A percentile compares a stretch with the other conserved stretches of the same genome.
Evolutionary conservation across 371 early-diverging fungal species (phyloP).

Genomic region (Haplosporangium sp.): DNA sequence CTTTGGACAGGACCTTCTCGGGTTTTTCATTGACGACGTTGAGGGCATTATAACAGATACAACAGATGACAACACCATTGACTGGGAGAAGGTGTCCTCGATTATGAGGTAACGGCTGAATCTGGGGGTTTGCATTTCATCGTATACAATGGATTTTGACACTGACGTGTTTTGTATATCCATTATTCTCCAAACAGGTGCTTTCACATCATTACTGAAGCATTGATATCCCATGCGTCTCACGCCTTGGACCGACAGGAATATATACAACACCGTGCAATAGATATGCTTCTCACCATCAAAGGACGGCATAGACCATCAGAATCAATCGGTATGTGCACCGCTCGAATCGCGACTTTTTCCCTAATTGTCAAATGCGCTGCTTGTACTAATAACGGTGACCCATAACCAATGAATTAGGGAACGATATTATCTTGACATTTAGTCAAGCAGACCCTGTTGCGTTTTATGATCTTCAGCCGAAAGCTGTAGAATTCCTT

Average conservation of each 20-base stretch:
- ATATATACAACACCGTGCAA: conserved; percentile 16
- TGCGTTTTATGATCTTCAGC: conserved; percentile 23
- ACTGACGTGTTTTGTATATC: neutral
- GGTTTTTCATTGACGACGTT: conserved; percentile 36
- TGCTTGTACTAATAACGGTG: no score
- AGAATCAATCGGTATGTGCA: neutral
- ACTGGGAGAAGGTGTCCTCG: conserved; percentile 13
- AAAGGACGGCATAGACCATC: conserved; percentile 1
- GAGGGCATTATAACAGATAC: conserved; percentile 12
- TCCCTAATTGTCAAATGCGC: no score
- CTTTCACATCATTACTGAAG: conserved; percentile 30
- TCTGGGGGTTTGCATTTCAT: no score
- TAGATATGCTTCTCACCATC: conserved; percentile 15
- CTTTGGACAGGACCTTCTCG: conserved; percentile 42
- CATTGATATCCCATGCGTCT: conserved; percentile 15
- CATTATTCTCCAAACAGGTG: conserved; percentile 16
- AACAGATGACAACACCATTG: neutral
- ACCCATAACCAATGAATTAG: conserved; percentile 9
- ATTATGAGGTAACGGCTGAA: conserved; percentile 48
- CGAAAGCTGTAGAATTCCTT: conserved; percentile 22
- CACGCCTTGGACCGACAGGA: conserved; percentile 9
- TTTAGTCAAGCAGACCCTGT: conserved; percentile 23
- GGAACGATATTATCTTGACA: conserved; percentile 28
- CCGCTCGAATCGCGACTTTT: no score
- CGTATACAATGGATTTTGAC: no score